Evolutionary conservation across 768 basidiomycete genomes (phyloP).

Genomic region (Hirschioporus abietinus): DNA sequence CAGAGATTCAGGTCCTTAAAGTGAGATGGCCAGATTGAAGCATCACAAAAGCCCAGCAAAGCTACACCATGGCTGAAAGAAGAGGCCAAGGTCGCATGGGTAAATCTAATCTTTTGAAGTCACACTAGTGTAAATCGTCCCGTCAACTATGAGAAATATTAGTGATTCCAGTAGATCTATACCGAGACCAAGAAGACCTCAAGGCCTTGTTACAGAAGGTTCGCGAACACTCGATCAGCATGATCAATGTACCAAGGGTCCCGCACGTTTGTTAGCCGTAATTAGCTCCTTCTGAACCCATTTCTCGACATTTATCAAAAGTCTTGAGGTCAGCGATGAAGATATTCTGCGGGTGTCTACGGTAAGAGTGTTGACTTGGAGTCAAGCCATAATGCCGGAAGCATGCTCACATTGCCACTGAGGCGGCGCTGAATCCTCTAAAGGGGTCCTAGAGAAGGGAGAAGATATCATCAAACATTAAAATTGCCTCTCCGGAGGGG

Average conservation of each 20-base stretch:
- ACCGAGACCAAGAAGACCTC: neutral
- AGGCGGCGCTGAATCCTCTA: neutral
- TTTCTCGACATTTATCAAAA: neutral
- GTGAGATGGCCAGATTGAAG: too few relatives aligned
- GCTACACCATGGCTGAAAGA: too few relatives aligned
- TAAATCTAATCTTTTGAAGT: too few relatives aligned
- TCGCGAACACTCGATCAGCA: neutral
- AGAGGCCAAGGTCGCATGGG: too few relatives aligned
- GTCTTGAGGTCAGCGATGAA: neutral
- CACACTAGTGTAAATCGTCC: too few relatives aligned
- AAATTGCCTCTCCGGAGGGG: neutral
- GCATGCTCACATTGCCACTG: neutral
- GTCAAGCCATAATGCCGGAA: neutral
- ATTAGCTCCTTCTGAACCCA: neutral
- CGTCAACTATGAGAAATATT: too few relatives aligned
- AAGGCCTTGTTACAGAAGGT: neutral
- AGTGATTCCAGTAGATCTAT: too few relatives aligned
- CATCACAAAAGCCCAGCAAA: too few relatives aligned
- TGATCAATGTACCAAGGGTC: neutral
- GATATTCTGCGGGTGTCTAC: neutral
- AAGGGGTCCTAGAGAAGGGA: neutral
- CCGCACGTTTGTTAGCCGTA: neutral
- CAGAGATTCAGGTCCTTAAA: too few relatives aligned
- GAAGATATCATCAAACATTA: neutral
- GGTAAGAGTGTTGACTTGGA: neutral